phyloP scores from a whole-genome alignment of 2,329 filamentous ascomycete genomes.

The Phialocephala sp. region DNA sequence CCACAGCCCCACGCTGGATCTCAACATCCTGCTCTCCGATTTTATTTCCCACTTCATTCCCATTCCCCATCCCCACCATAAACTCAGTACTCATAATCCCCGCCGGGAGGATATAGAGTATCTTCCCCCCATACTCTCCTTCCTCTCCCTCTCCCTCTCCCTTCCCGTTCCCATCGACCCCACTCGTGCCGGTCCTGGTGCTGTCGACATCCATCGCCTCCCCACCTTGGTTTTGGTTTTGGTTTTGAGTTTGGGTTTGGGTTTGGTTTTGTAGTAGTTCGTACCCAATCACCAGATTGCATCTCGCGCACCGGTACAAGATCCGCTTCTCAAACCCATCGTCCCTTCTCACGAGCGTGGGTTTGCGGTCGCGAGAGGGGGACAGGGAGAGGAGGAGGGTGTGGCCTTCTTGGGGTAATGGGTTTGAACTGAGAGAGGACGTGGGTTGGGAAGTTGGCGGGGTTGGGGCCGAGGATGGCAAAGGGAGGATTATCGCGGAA shows the following conservation, averaged over 20 bases:
- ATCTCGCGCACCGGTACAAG: constrained; percentile 63
- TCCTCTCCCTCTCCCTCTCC: constrained; percentile 38
- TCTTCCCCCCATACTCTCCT: constrained; percentile 45
- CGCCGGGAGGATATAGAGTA: constrained; percentile 66
- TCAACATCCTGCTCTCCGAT: constrained; percentile 43
- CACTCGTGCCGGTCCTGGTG: no score
- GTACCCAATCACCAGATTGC: constrained; percentile 67
- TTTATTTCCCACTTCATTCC: constrained; percentile 40
- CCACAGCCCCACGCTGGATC: constrained; percentile 31
- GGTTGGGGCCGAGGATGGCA: constrained; percentile 44
- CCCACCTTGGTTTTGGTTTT: constrained; percentile 40
- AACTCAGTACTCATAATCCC: constrained; percentile 62
- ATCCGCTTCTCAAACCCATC: constrained; percentile 73
- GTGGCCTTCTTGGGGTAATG: constrained; percentile 41
- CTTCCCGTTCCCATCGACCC: no score
- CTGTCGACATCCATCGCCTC: constrained; percentile 30
- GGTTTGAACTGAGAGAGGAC: background rate
- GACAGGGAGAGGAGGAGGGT: constrained; percentile 56
- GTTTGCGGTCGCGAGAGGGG: constrained; percentile 52
- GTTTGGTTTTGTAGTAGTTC: constrained; percentile 53
- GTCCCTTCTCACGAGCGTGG: constrained; percentile 58
- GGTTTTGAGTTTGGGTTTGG: background rate
- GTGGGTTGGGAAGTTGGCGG: constrained; percentile 29
- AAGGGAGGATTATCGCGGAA: constrained; percentile 61
- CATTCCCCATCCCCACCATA: no score